Conservation (phyloP, 169 alveolate genomes). For the Plasmodium knowlesi region DNA sequence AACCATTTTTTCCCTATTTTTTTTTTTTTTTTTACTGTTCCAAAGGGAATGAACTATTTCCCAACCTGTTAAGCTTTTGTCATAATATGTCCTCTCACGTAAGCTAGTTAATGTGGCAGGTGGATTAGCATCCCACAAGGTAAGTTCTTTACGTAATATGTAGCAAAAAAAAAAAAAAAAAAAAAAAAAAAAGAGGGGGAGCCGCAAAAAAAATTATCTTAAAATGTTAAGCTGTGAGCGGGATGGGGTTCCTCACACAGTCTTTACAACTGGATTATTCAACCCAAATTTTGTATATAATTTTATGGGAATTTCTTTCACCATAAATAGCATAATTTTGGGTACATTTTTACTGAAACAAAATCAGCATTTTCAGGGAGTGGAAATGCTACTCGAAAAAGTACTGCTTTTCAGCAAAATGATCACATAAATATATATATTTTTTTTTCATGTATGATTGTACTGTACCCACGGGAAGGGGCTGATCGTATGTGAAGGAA, state of each 20-base stretch:
- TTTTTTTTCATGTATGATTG: background rate
- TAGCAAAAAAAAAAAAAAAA: background rate
- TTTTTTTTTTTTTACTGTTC: background rate
- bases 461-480: background rate
- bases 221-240: background rate
- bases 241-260: background rate
- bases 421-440: background rate
- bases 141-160: background rate
- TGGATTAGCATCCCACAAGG: background rate
- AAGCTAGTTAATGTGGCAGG: background rate
- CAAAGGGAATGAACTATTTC: background rate
- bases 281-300: background rate
- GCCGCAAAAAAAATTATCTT: background rate
- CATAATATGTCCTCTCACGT: background rate
- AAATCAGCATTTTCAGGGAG: background rate
- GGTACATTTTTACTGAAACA: background rate
- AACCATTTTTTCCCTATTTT: constrained; percentile 36
- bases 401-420: background rate
- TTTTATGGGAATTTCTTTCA: background rate
- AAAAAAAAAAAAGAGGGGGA: background rate
- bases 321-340: background rate
- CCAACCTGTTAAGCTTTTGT: constrained; percentile 1
- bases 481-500: background rate
- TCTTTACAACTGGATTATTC: background rate
- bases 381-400: background rate